These are phyloP conservation scores for Rutstroemia sydowiana DNA, from an alignment of 2,329 filamentous ascomycete genomes.

Conservation along the genomic window DNA sequence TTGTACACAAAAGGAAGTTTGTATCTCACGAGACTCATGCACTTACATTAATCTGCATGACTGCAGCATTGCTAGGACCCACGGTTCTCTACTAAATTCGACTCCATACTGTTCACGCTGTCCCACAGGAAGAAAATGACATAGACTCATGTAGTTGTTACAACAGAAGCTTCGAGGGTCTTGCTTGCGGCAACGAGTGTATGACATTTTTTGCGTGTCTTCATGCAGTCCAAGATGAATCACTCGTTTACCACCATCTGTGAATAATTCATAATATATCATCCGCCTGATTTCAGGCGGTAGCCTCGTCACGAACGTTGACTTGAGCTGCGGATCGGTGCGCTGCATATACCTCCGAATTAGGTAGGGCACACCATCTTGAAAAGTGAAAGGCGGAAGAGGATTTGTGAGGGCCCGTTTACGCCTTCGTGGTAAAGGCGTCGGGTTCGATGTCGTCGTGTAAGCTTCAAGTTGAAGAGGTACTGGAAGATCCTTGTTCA, in stretches of 20 bases:
- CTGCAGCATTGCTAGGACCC: constrained; percentile 15
- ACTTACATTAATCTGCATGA: constrained; percentile 16
- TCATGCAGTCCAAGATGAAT: constrained; percentile 14
- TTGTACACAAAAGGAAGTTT: not conserved
- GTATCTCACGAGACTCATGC: not conserved
- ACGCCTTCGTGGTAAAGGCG: constrained; percentile 12
- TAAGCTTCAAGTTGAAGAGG: no score
- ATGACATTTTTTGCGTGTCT: constrained; percentile 5
- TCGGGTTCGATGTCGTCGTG: no score
- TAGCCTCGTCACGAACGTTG: constrained; percentile 11
- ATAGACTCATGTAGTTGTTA: no score
- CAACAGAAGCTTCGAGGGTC: no score
- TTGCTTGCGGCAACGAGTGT: no score
- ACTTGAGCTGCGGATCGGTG: constrained; percentile 7
- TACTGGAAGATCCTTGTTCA: no score
- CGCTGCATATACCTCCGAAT: no score
- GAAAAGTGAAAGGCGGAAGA: constrained; percentile 11
- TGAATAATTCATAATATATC: constrained; percentile 18
- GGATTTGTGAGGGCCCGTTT: constrained; percentile 17
- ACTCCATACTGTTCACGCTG: constrained; percentile 6
- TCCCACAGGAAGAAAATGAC: no score
- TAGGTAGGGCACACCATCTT: no score
- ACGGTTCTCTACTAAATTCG: constrained; percentile 15
- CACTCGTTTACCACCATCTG: constrained; percentile 12
- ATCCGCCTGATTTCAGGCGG: constrained; percentile 16